These are phyloP conservation scores for Lecanicillium sp. DNA, from an alignment of 2,329 filamentous ascomycete species.

Conservation along the genomic window DNA sequence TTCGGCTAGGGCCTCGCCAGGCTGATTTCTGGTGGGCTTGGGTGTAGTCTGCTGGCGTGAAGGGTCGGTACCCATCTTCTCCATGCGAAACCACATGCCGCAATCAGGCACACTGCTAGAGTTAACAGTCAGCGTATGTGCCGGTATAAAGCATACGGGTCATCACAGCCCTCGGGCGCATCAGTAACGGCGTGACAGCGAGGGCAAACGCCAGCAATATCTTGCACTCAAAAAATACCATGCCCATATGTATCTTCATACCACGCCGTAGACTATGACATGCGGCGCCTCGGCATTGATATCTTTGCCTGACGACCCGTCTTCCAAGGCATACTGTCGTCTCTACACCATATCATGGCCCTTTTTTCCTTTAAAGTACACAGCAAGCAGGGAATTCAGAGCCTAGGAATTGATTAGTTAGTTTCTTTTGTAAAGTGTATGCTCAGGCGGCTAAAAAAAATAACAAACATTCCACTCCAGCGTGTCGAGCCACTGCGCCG, in stretches of 20 bases:
- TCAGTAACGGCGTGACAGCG: neutral
- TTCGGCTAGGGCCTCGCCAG: neutral
- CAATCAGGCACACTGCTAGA: neutral
- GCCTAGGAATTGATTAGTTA: neutral
- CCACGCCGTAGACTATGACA: neutral
- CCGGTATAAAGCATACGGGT: no score
- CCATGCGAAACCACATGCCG: neutral
- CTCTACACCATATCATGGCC: neutral
- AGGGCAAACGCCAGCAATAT: neutral
- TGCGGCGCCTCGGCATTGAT: neutral
- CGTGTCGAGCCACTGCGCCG: neutral
- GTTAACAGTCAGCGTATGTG: no score
- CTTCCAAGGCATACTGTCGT: neutral
- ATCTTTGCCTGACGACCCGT: neutral
- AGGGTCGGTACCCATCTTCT: neutral
- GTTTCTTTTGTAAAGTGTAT: neutral
- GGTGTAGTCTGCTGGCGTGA: neutral
- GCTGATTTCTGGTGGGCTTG: no score
- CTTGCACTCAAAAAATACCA: neutral
- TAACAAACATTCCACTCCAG: neutral
- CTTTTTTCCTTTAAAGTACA: neutral
- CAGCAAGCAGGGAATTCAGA: neutral
- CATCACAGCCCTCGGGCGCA: neutral
- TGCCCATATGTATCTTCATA: slow-evolving; percentile 1
- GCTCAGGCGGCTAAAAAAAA: neutral